A percentile compares a stretch with the other conserved stretches of the same genome.
phyloP scores from a whole-genome alignment of 371 early-diverging fungal genomes.

The Dichotomocladium elegans region DNA sequence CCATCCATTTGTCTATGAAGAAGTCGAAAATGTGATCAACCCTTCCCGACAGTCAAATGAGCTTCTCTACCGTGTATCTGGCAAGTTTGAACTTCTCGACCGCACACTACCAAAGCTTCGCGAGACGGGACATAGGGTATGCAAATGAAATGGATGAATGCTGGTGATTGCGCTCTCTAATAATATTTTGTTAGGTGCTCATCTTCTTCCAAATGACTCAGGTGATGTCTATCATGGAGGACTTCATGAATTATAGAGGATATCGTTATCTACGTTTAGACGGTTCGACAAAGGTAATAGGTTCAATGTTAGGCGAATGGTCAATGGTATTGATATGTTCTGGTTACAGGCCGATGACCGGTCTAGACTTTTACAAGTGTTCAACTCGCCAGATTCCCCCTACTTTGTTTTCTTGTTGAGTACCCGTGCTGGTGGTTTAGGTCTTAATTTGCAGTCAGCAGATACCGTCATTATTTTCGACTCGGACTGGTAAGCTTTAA shows the following conservation, averaged over 20 bases:
- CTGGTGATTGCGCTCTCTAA: too few species aligned
- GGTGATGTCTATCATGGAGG: conserved; percentile 96
- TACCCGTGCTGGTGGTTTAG: conserved; percentile 99
- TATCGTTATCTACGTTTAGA: conserved; percentile 90
- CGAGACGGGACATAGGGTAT: conserved; percentile 80
- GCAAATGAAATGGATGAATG: neutral
- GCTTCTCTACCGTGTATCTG: conserved; percentile 73
- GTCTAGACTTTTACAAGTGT: conserved; percentile 72
- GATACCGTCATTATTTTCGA: conserved; percentile 99
- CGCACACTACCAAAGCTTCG: conserved; percentile 92
- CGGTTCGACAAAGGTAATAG: conserved; percentile 79
- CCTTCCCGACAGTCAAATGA: conserved; percentile 54
- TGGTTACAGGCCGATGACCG: conserved; percentile 76
- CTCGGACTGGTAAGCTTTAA: conserved; percentile 81
- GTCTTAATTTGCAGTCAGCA: conserved; percentile 97
- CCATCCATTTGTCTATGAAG: conserved; percentile 98
- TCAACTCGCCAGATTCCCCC: conserved; percentile 80
- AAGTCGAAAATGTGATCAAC: conserved; percentile 83
- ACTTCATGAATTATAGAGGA: conserved; percentile 79
- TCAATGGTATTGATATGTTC: too few species aligned
- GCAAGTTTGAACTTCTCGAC: conserved; percentile 98
- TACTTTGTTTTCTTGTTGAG: conserved; percentile 94
- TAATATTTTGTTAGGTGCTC: conserved; percentile 51
- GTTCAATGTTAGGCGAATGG: neutral
- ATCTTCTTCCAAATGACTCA: conserved; percentile 99